A percentile compares a stretch with the other conserved stretches of the same genome.
Conservation (phyloP, 208 protist species). For the Crithidia expoeki region DNA sequence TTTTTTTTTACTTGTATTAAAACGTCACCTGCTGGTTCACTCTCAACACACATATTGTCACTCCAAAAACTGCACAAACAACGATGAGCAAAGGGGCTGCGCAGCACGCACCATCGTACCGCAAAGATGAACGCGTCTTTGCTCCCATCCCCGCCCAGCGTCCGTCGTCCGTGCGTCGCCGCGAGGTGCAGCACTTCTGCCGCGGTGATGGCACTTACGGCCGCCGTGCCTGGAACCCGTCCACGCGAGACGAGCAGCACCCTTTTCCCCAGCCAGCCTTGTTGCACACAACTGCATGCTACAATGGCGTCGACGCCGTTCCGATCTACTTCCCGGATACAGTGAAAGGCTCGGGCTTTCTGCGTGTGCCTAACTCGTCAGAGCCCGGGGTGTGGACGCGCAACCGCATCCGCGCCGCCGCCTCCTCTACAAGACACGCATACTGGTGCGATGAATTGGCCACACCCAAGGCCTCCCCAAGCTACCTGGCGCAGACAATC, state of each 20-base stretch:
- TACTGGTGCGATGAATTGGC: conserved; percentile 43
- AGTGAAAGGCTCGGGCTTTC: conserved; percentile 44
- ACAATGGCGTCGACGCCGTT: conserved; percentile 69
- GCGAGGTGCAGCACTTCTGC: conserved; percentile 57
- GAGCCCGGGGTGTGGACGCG: conserved; percentile 38
- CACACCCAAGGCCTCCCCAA: conserved; percentile 28
- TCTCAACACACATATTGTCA: too few relatives aligned
- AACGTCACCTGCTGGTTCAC: too few relatives aligned
- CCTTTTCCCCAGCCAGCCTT: conserved; percentile 74
- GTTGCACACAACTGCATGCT: conserved; percentile 53
- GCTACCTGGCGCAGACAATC: conserved; percentile 58
- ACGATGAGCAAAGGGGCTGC: conserved; percentile 8
- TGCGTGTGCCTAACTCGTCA: conserved; percentile 28
- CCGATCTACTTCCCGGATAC: conserved; percentile 61
- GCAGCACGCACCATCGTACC: conserved; percentile 1
- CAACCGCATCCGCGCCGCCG: conserved; percentile 18
- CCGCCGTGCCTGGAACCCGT: conserved; percentile 68
- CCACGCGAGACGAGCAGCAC: conserved; percentile 66
- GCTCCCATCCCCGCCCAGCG: conserved; percentile 34
- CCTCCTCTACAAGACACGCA: conserved; percentile 35
- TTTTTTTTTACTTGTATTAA: too few relatives aligned
- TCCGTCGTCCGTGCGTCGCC: conserved; percentile 28
- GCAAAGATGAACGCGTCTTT: conserved; percentile 50
- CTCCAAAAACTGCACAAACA: too few relatives aligned
- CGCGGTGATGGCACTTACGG: conserved; percentile 24